Evolutionary conservation across 139 green algal genomes (phyloP).

Genomic region (Pseudopediastrum boryanum): DNA sequence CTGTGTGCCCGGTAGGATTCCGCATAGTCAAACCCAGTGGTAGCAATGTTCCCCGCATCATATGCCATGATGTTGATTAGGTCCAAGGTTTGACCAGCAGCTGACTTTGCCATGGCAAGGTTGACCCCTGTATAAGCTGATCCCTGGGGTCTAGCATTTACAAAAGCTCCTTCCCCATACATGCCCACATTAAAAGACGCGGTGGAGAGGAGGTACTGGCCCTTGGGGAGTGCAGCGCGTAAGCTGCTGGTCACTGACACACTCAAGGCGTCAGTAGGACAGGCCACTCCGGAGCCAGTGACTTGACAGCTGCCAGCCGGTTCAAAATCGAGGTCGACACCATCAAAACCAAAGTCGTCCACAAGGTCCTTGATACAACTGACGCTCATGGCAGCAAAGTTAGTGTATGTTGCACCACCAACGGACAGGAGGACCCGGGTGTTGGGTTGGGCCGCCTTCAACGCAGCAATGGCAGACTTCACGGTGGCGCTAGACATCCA

Average conservation of each 20-base stretch:
- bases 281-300: neutral
- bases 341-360: constrained; percentile 41
- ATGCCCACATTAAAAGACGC: constrained; percentile 36
- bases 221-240: neutral
- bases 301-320: constrained; percentile 5
- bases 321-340: constrained; percentile 53
- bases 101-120: constrained; percentile 48
- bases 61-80: constrained; percentile 59
- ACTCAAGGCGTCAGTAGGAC: neutral
- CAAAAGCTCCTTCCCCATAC: constrained; percentile 46
- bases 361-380: constrained; percentile 44
- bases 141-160: constrained; percentile 5
- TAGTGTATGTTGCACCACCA: constrained; percentile 52
- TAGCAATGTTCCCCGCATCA: constrained; percentile 37
- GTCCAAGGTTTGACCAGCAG: constrained; percentile 41
- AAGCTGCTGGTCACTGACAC: neutral
- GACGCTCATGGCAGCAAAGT: constrained; percentile 11
- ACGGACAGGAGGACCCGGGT: constrained; percentile 49
- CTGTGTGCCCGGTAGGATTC: constrained; percentile 44
- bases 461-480: constrained; percentile 40
- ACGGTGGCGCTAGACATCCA: constrained; percentile 27
- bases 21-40: constrained; percentile 33
- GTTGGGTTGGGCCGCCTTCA: constrained; percentile 44
- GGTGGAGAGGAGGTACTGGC: neutral
- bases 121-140: constrained; percentile 41